phyloP scores from a whole-genome alignment of 1,284 basidiomycete genomes.

The Mycena sp. region DNA sequence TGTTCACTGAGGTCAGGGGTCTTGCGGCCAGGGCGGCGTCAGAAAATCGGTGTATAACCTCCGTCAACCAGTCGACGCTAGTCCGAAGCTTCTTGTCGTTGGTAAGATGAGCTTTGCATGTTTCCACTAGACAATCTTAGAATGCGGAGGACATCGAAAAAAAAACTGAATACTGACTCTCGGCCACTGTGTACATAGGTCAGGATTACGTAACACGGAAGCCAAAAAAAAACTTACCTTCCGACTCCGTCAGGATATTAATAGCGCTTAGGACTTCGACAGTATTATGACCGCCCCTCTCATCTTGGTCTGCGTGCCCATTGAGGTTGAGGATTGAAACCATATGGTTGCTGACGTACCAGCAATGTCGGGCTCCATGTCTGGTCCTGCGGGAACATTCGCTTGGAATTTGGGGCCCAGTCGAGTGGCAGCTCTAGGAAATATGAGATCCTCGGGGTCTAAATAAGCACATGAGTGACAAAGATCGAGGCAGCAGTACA shows the following conservation, averaged over 20 bases:
- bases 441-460: slow-evolving; percentile 96
- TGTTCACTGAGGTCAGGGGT: slow-evolving; percentile 66
- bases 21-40: slow-evolving; percentile 65
- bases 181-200: slow-evolving; percentile 50
- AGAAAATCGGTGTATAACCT: slow-evolving; percentile 73
- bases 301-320: slow-evolving; percentile 53
- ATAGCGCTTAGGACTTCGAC: slow-evolving; percentile 76
- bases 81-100: slow-evolving; percentile 57
- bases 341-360: slow-evolving; percentile 28
- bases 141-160: slow-evolving; percentile 10
- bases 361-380: slow-evolving; percentile 49
- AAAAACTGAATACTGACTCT: slow-evolving; percentile 50
- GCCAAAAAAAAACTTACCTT: slow-evolving; percentile 57
- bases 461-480: slow-evolving; percentile 13
- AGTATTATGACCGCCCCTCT: slow-evolving; percentile 80
- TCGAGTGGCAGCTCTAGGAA: slow-evolving; percentile 89
- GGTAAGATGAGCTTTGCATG: slow-evolving; percentile 62
- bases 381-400: slow-evolving; percentile 59
- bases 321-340: background rate
- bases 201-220: slow-evolving; percentile 12
- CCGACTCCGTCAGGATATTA: slow-evolving; percentile 66
- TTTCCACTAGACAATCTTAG: slow-evolving; percentile 61
- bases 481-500: slow-evolving; percentile 28
- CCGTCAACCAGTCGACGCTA: slow-evolving; percentile 82
- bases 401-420: slow-evolving; percentile 90